phyloP scores from a whole-genome alignment of 179 eudicot species.

The Camellia oleifera region DNA sequence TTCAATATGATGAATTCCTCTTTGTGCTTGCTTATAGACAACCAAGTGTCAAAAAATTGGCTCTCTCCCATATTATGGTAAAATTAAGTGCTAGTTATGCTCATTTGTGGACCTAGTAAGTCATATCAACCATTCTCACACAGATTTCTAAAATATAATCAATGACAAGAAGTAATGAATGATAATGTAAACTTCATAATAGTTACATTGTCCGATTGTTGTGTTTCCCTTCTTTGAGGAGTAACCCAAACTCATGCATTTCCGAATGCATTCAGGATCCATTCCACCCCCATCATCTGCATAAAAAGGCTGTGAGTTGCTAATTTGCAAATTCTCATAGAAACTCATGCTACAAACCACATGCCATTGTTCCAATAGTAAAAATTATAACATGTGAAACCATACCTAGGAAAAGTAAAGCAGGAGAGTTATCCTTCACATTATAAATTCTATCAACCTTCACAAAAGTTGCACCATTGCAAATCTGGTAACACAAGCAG shows the following conservation, averaged over 20 bases:
- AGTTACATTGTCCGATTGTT: slow-evolving; percentile 93
- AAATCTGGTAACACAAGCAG: slow-evolving; percentile 40
- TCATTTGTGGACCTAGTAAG: background rate
- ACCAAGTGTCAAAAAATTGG: background rate
- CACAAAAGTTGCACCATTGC: slow-evolving; percentile 88
- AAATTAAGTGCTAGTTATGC: background rate
- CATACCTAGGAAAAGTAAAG: slow-evolving; percentile 80
- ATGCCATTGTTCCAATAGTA: background rate
- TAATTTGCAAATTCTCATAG: background rate
- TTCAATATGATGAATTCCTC: background rate
- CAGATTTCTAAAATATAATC: background rate
- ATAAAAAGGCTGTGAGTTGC: slow-evolving; percentile 10
- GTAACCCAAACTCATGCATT: slow-evolving; percentile 99
- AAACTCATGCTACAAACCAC: background rate
- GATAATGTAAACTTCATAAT: background rate
- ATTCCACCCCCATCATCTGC: slow-evolving; percentile 99
- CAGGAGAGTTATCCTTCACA: slow-evolving; percentile 78
- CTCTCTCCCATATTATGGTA: background rate
- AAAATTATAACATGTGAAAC: slow-evolving; percentile 9
- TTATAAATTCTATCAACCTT: slow-evolving; percentile 79
- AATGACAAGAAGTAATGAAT: background rate
- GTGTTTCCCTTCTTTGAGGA: slow-evolving; percentile 82
- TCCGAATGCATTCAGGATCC: slow-evolving; percentile 85
- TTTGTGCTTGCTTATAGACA: background rate
- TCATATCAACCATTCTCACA: background rate